These are phyloP conservation scores for Pestalotiopsis sp. DNA, from an alignment of 2,329 filamentous ascomycete genomes.

Conservation along the genomic window DNA sequence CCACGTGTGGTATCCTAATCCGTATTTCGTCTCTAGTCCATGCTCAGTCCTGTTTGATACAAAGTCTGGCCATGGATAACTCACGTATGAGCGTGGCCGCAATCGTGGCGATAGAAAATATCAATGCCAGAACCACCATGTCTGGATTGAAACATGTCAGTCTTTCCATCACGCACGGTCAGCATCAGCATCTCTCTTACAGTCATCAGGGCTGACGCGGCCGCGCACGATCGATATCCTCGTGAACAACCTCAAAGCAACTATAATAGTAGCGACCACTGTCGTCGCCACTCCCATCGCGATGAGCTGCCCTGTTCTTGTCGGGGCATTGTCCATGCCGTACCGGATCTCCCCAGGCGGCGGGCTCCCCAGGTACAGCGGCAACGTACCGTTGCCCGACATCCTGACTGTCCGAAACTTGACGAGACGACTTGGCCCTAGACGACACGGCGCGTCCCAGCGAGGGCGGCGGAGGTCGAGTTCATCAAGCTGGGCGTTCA, in stretches of 20 bases:
- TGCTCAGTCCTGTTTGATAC: background rate
- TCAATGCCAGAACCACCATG: background rate
- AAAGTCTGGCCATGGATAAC: background rate
- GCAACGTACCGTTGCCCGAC: background rate
- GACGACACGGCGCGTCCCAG: background rate
- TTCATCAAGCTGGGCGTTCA: background rate
- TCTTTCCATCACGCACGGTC: background rate
- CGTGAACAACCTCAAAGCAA: slow-evolving; percentile 3
- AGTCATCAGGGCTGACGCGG: background rate
- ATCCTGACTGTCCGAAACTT: background rate
- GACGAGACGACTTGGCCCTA: background rate
- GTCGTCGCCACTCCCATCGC: slow-evolving; percentile 7
- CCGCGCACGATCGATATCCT: background rate
- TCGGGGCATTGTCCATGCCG: background rate
- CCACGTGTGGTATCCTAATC: slow-evolving; percentile 12
- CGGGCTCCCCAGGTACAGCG: background rate
- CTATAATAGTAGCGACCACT: background rate
- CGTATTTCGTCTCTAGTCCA: slow-evolving; percentile 1
- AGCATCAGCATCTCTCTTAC: background rate
- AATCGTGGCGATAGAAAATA: slow-evolving; percentile 1
- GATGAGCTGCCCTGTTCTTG: background rate
- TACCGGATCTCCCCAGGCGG: background rate
- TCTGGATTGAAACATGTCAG: background rate
- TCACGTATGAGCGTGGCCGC: background rate
- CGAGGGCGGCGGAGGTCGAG: background rate